A percentile compares a stretch with the other conserved stretches of the same genome.
phyloP scores from a whole-genome alignment of 306 rosid genomes.

The Macrotyloma uniflorum region DNA sequence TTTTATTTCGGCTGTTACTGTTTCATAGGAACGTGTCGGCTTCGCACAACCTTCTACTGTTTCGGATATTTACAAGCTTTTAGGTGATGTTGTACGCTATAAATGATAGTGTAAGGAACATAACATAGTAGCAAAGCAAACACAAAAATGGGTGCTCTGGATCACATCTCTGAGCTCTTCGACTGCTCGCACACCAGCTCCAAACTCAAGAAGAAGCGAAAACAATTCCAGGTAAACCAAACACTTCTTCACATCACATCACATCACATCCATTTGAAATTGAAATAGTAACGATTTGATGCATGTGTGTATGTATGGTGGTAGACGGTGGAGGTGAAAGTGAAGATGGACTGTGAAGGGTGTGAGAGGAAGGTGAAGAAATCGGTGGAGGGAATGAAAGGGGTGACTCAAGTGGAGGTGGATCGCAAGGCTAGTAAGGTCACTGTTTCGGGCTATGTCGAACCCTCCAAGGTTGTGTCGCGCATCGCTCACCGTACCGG shows the following conservation, averaged over 20 bases:
- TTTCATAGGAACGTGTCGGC: neutral
- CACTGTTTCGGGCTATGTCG: constrained; percentile 72
- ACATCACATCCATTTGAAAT: too few relatives aligned
- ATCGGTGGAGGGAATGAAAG: constrained; percentile 80
- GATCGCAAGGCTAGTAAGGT: constrained; percentile 74
- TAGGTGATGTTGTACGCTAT: neutral
- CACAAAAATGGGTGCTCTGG: constrained; percentile 53
- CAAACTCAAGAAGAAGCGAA: constrained; percentile 45
- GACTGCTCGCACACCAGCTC: constrained; percentile 45
- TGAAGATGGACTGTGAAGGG: constrained; percentile 90
- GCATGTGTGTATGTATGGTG: neutral
- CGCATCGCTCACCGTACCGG: constrained; percentile 81
- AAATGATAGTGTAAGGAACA: constrained; percentile 12
- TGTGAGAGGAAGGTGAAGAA: constrained; percentile 78
- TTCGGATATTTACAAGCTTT: neutral
- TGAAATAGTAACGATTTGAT: neutral
- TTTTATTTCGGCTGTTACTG: neutral
- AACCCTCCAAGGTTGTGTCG: constrained; percentile 63
- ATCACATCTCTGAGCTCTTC: constrained; percentile 53
- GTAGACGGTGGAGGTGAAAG: constrained; percentile 87
- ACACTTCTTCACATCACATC: too few relatives aligned
- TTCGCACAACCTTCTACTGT: neutral
- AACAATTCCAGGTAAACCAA: constrained; percentile 66
- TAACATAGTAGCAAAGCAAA: neutral
- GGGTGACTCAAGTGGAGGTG: constrained; percentile 64